A percentile compares a stretch with the other conserved stretches of the same genome.
These are phyloP conservation scores for Sordariomycetes sp. DNA, from an alignment of 2,329 filamentous ascomycete genomes.

Conservation along the genomic window DNA sequence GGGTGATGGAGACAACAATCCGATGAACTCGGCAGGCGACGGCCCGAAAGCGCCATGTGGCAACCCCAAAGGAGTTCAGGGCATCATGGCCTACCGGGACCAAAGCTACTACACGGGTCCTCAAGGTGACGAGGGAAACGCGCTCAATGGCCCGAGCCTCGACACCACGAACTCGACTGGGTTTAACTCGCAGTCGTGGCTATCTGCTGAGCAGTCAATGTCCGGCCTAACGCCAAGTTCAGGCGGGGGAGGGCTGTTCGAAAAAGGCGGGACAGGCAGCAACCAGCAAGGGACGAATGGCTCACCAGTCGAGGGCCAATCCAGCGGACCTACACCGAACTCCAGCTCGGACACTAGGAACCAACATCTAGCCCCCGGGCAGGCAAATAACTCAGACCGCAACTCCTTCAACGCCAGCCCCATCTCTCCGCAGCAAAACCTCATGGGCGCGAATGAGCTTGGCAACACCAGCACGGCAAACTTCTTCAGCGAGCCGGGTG, in stretches of 20 bases:
- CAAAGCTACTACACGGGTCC: conserved; percentile 33
- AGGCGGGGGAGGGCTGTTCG: conserved; percentile 9
- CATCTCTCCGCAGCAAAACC: conserved; percentile 31
- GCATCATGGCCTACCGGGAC: conserved; percentile 34
- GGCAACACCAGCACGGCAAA: conserved; percentile 23
- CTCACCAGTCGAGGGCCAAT: conserved; percentile 39
- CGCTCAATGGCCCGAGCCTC: conserved; percentile 24
- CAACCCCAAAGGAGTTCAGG: conserved; percentile 24
- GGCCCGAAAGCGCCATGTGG: conserved; percentile 14
- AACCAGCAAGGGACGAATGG: conserved; percentile 34
- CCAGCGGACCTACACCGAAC: conserved; percentile 50
- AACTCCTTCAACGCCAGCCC: conserved; percentile 45
- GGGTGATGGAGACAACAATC: conserved; percentile 19
- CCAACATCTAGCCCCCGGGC: conserved; percentile 15
- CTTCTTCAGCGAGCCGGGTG: conserved; percentile 29
- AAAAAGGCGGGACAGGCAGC: conserved; percentile 22
- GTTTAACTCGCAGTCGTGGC: conserved; percentile 24
- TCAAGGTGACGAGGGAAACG: conserved; percentile 29
- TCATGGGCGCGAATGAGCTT: conserved; percentile 24
- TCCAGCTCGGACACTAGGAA: conserved; percentile 29
- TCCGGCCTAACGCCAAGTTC: conserved; percentile 25
- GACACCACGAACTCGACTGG: conserved; percentile 12
- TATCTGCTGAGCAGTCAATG: conserved; percentile 28
- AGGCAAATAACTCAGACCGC: conserved; percentile 25
- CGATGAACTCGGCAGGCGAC: not conserved